Base-by-base conservation (phyloP, 106 monocot species). In the Ottelia alismoides region DNA sequence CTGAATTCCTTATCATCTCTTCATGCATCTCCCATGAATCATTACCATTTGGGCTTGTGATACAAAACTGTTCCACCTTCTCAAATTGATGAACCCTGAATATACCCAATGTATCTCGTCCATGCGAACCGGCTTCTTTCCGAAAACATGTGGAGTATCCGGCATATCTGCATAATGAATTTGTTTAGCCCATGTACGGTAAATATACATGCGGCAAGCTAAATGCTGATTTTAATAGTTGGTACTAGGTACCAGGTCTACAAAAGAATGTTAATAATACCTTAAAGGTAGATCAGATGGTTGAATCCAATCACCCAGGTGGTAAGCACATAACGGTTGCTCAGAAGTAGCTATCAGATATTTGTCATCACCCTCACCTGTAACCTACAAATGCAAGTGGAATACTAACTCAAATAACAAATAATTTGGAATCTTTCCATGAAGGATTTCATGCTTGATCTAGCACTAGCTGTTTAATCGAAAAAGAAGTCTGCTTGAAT, bases 21-120 rank as follows among this genome's bases (percentile, higher is more conserved):
- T 96, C 96, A 10, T 70, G 96, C 96, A 89, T 88, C 73, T 84
- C 76, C 96, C 96, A 96, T 1, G 96, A 96, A 1, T 81, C 81
- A 30, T 82, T 85, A 43, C 65, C 85, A 65, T 81, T 76, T 19
- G 96, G 96, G 51, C 73, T 77, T 3, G 88, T 89, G 20, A 96
- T 78, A 56, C 88, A 96, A 47, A 96, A 96, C 47, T 96, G 96
- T 51, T 96, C 96, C 32, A 89, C 52, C 52, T 96, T 96, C 69
- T 96, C 96, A 69, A 96, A 96, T 45, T 96, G 96, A 50, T 96
- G 96, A n/a, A 96, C 85, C 65, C 96, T 78, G 49, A 96, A 96
- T 47, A 96, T 88, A 18, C 96, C 96, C 11, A 84, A 40, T 25
- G 96, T 96, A 51, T 96, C 96, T 22, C 96, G 68, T 11, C 96